Evolutionary conservation across 345 rosid genomes (phyloP).

Genomic region (Erodium maritimum): DNA sequence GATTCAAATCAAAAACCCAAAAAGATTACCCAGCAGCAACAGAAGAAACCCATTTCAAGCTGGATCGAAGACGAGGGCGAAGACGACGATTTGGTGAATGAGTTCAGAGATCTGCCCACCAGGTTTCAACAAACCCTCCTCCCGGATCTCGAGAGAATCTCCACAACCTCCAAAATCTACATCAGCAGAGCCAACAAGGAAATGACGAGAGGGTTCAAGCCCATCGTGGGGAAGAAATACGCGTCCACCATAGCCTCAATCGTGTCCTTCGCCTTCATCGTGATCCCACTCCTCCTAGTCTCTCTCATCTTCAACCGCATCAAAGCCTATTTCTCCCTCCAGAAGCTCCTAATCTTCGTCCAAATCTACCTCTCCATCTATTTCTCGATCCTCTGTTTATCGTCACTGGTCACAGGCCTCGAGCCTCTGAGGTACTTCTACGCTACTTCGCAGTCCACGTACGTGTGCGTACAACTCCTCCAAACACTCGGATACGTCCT

Average conservation of each 20-base stretch:
- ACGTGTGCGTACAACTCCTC: conserved; percentile 58
- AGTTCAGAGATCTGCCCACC: conserved; percentile 66
- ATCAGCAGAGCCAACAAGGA: conserved; percentile 66
- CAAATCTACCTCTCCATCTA: conserved; percentile 90
- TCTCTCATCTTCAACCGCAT: conserved; percentile 61
- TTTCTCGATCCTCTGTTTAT: conserved; percentile 71
- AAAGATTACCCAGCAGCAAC: conserved; percentile 14
- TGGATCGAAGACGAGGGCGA: conserved; percentile 58
- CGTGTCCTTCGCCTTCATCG: conserved; percentile 53
- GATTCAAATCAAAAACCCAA: conserved; percentile 12
- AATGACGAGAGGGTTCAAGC: conserved; percentile 70
- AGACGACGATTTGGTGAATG: conserved; percentile 48
- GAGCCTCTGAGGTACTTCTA: conserved; percentile 81
- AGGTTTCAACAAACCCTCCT: conserved; percentile 57
- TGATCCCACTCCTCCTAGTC: conserved; percentile 68
- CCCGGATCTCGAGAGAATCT: conserved; percentile 80
- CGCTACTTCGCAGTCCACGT: conserved; percentile 62
- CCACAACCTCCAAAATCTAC: conserved; percentile 63
- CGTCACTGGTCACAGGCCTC: conserved; percentile 61
- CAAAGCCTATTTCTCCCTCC: conserved; percentile 85
- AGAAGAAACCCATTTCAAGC: conserved; percentile 21
- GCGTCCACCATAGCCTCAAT: conserved; percentile 61
- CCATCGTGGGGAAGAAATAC: conserved; percentile 61
- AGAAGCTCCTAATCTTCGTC: conserved; percentile 63
- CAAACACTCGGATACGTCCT: conserved; percentile 71